Evolutionary conservation across 2,329 filamentous ascomycete species (phyloP).

Genomic region (Chrysosphaeria jannelii): DNA sequence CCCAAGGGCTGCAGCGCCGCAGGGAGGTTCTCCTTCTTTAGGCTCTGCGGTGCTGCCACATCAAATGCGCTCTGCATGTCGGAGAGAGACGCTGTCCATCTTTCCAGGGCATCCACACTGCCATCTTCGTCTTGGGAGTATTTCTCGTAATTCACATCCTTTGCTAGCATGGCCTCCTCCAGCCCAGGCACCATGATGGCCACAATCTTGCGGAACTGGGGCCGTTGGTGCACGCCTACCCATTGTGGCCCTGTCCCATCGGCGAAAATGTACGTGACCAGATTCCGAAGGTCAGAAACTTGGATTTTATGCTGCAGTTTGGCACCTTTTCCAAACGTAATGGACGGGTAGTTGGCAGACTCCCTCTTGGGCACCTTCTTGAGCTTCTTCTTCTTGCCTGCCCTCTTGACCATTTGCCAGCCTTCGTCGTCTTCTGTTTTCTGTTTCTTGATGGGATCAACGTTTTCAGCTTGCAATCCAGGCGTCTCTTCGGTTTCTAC

Average conservation of each 20-base stretch:
- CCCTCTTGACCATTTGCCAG: slow-evolving; percentile 21
- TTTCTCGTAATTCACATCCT: slow-evolving; percentile 17
- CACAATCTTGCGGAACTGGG: slow-evolving; percentile 48
- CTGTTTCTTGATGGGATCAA: not conserved
- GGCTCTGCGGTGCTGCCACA: slow-evolving; percentile 24
- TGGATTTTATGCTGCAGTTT: slow-evolving; percentile 30
- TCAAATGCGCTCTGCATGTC: slow-evolving; percentile 14
- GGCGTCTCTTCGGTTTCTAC: too few species aligned
- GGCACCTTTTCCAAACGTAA: slow-evolving; percentile 24
- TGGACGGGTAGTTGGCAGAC: slow-evolving; percentile 25
- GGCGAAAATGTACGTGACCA: slow-evolving; percentile 35
- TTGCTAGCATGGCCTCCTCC: slow-evolving; percentile 68
- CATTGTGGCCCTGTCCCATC: slow-evolving; percentile 34
- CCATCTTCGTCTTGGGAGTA: slow-evolving; percentile 11
- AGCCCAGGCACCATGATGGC: slow-evolving; percentile 77
- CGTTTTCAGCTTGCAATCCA: too few species aligned
- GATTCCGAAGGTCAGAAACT: slow-evolving; percentile 28
- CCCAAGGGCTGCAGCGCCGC: slow-evolving; percentile 32
- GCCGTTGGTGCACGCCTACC: slow-evolving; percentile 29
- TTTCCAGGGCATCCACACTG: slow-evolving; percentile 8
- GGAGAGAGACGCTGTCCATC: slow-evolving; percentile 7
- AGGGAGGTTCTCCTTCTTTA: slow-evolving; percentile 20
- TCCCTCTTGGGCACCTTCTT: slow-evolving; percentile 28
- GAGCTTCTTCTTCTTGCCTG: slow-evolving; percentile 17
- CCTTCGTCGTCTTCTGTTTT: slow-evolving; percentile 8